Conservation (phyloP, 441 rosid genomes). For the Dalechampia spathulata region DNA sequence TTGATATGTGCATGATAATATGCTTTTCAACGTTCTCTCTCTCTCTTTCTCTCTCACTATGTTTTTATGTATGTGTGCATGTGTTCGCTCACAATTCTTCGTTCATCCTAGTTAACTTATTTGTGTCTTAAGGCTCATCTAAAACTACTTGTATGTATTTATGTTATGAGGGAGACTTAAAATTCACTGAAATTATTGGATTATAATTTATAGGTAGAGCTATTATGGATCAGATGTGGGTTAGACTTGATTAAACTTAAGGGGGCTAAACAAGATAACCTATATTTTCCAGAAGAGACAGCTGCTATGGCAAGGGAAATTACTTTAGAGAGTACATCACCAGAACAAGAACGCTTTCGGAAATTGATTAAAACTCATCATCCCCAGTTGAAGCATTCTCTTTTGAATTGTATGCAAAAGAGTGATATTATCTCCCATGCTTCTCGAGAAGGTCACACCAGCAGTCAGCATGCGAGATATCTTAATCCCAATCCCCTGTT, state of each 20-base stretch:
- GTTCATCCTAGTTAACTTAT: too few relatives aligned
- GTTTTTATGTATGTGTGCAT: too few relatives aligned
- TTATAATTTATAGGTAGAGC: slow-evolving; percentile 48
- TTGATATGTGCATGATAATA: too few relatives aligned
- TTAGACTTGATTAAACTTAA: slow-evolving; percentile 40
- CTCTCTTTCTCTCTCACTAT: too few relatives aligned
- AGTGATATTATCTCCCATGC: slow-evolving; percentile 28
- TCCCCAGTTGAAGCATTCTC: slow-evolving; percentile 37
- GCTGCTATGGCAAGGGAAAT: slow-evolving; percentile 10
- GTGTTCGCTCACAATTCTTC: too few relatives aligned
- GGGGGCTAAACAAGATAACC: slow-evolving; percentile 35
- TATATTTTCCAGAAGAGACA: slow-evolving; percentile 34
- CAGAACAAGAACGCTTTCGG: slow-evolving; percentile 30
- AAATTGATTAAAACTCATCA: slow-evolving; percentile 31
- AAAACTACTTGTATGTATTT: too few relatives aligned
- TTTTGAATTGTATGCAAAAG: slow-evolving; percentile 54
- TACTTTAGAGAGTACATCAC: slow-evolving; percentile 20
- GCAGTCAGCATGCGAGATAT: slow-evolving; percentile 26
- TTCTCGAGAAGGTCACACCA: slow-evolving; percentile 35
- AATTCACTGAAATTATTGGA: slow-evolving; percentile 12
- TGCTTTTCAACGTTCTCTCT: too few relatives aligned
- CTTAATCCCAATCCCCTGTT: slow-evolving; percentile 25
- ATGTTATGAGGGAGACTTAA: too few relatives aligned
- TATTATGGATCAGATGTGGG: slow-evolving; percentile 50
- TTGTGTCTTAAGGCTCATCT: too few relatives aligned